Evolutionary conservation across 2,329 filamentous ascomycete species (phyloP), one percentile per base, ranked within the genome.

Genomic region (Arthrobotrys sinensis): DNA sequence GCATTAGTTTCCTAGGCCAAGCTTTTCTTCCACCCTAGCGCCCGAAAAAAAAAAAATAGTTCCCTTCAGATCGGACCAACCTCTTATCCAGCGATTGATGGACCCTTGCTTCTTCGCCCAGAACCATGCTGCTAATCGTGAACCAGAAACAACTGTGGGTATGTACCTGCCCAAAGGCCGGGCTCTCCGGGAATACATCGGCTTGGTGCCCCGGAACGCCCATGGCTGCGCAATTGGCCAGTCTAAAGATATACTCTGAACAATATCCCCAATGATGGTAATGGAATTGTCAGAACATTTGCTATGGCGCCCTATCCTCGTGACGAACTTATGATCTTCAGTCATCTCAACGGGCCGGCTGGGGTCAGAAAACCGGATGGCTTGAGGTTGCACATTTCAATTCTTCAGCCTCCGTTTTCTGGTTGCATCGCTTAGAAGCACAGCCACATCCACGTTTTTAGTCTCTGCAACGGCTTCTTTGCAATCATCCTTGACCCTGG

Each of bases 381-480:
- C 50, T 67, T 67, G 32, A 75, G 24, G 70, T 75, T 66, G 62
- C 62, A 63, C 57, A 52, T 46, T 52, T 62, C 34, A 55, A 38
- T 68, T 63, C 67, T 63, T 71, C 73, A 77, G 65, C 65, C 57
- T 71, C 48, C 19, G 28, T 36, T 43, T 69, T 45, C 63, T 64
- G 40, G 53, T 64, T 64, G 53, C 72, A 63, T 76, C 64, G 65
- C 65, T 70, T 76, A 53, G 34, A 50, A 46, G 66, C 73, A 71
- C 73, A 77, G 73, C 73, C 73, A 77, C 73, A 77, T 63, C 66
- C 65, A 77, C 57, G 73, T 70, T 77, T 70, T 65, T 50, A 52
- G 32, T 50, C 45, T 34, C 16, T 64, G 28, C 38, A 76, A 63
- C 63, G 53, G 70, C 62, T 40, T 45, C 52, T 55, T 48, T 57